Evolutionary conservation across 805 yeast genomes (phyloP).

Genomic region (Wickerhamomyces chambardii): DNA sequence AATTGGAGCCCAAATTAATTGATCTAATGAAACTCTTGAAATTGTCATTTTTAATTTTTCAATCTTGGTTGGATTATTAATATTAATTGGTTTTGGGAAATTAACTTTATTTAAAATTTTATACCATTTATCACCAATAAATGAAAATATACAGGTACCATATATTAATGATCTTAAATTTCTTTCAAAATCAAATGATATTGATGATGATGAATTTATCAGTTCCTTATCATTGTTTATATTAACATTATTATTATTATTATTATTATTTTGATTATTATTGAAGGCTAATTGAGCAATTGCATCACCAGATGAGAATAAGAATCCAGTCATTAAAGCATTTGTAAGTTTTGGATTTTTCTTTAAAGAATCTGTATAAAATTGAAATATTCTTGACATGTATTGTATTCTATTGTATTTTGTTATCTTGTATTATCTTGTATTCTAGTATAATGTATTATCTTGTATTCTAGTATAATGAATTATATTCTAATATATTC

Average conservation of each 20-base stretch:
- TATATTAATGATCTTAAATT: slow-evolving; percentile 58
- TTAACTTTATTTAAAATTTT: slow-evolving; percentile 34
- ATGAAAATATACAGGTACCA: slow-evolving; percentile 70
- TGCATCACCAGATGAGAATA: slow-evolving; percentile 70
- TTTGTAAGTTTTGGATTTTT: slow-evolving; percentile 44
- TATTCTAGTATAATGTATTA: no score
- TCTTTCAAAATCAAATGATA: slow-evolving; percentile 35
- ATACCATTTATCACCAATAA: slow-evolving; percentile 70
- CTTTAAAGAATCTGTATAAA: slow-evolving; percentile 13
- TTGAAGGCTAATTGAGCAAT: slow-evolving; percentile 57
- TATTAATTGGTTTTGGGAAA: slow-evolving; percentile 20
- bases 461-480: no score
- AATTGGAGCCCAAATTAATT: slow-evolving; percentile 68
- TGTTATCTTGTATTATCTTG: no score
- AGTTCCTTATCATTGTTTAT: not conserved
- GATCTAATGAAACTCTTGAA: slow-evolving; percentile 60
- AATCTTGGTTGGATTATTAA: slow-evolving; percentile 4
- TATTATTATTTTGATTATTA: slow-evolving; percentile 5
- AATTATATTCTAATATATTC: no score
- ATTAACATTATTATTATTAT: not conserved
- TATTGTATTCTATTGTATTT: no score
- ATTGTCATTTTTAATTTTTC: slow-evolving; percentile 25
- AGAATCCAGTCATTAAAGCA: slow-evolving; percentile 43
- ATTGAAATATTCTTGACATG: no score
- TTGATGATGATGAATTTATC: not conserved